A percentile compares a stretch with the other conserved stretches of the same genome.
Evolutionary conservation across 768 basidiomycete genomes (phyloP).

Genomic region (Tephrocybe sp.): DNA sequence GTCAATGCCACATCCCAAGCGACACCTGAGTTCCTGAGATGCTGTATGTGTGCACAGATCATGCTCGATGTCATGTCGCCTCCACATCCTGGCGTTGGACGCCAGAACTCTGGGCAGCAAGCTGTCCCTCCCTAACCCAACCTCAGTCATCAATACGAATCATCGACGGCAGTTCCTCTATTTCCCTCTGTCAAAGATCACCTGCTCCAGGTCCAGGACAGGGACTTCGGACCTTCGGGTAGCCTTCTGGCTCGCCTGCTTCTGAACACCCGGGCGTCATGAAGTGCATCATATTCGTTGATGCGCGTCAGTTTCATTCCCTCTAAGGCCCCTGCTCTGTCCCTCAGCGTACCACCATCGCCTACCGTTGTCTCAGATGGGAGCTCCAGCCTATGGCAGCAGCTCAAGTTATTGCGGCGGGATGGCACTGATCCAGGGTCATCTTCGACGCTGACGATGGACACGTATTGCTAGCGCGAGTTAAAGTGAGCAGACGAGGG

Average conservation of each 20-base stretch:
- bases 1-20: constrained; percentile 7
- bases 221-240: constrained; percentile 72
- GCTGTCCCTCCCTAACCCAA: constrained; percentile 65
- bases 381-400: constrained; percentile 9
- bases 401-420: constrained; percentile 2
- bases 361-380: constrained; percentile 19
- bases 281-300: constrained; percentile 34
- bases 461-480: constrained; percentile 77
- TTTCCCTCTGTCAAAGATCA: constrained; percentile 38
- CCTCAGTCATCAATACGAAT: constrained; percentile 36
- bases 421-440: constrained; percentile 31
- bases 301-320: constrained; percentile 30
- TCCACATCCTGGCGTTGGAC: constrained; percentile 29
- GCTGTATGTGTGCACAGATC: constrained; percentile 32
- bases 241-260: constrained; percentile 35
- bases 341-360: constrained; percentile 26
- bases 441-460: constrained; percentile 42
- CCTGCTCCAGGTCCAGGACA: constrained; percentile 74
- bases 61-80: constrained; percentile 39
- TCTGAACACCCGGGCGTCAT: constrained; percentile 57
- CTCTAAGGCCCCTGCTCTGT: constrained; percentile 45
- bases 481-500: constrained; percentile 74
- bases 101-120: constrained; percentile 55
- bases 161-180: constrained; percentile 20
- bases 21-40: constrained; percentile 11